Conservation (phyloP, 2,329 filamentous ascomycete genomes). For the Colletotrichum melonis region DNA sequence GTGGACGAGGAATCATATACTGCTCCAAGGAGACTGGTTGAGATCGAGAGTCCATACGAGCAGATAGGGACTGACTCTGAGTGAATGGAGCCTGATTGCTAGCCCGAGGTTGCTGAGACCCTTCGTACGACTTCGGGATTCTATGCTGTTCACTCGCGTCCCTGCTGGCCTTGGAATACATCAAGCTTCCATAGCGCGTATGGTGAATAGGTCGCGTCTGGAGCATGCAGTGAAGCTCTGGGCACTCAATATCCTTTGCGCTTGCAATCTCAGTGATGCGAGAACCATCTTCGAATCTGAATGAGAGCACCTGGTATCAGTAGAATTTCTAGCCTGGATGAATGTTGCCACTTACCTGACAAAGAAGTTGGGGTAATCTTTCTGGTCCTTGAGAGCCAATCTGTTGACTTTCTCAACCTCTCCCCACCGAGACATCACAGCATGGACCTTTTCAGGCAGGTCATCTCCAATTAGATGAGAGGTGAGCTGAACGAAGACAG, state of each 20-base stretch:
- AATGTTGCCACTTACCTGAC: neutral
- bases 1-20: neutral
- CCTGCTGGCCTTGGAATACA: neutral
- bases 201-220: slow-evolving; percentile 1
- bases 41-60: neutral
- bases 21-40: slow-evolving; percentile 3
- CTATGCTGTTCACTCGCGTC: neutral
- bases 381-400: neutral
- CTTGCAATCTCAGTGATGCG: neutral
- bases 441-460: neutral
- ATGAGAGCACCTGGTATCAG: neutral
- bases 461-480: neutral
- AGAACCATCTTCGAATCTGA: slow-evolving; percentile 8
- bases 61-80: neutral
- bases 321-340: neutral
- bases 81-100: neutral
- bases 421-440: slow-evolving; percentile 12
- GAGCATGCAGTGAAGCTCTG: slow-evolving; percentile 2
- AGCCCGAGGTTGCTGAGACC: neutral
- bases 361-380: neutral
- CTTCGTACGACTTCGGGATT: neutral
- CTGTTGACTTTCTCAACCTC: neutral
- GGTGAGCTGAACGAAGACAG: neutral
- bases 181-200: neutral
- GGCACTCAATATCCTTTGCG: neutral